Conservation (phyloP, 225 moss, liverwort and hornwort genomes). For the Pleurozium schreberi region DNA sequence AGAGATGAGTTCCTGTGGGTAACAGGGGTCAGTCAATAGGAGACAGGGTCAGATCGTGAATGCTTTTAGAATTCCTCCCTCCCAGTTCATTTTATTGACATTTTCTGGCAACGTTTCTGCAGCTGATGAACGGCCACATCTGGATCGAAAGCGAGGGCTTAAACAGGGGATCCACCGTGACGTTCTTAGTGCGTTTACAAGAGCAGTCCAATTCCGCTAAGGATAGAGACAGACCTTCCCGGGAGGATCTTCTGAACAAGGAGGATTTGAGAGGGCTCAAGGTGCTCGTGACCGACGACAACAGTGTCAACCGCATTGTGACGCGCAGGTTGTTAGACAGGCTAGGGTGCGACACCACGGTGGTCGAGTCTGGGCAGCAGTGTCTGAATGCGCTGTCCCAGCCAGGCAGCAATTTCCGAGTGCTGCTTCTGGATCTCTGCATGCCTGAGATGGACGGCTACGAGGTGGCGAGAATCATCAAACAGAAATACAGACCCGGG, state of each 20-base stretch:
- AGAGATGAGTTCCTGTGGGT: neutral
- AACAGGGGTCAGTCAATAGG: neutral
- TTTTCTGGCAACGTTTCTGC: neutral
- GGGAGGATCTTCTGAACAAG: constrained; percentile 27
- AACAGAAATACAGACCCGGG: constrained; percentile 42
- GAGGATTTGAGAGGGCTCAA: constrained; percentile 42
- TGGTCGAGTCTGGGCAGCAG: constrained; percentile 46
- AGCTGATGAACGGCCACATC: constrained; percentile 60
- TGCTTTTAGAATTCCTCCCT: neutral
- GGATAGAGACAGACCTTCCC: constrained; percentile 27
- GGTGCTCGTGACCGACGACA: constrained; percentile 57
- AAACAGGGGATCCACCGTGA: constrained; percentile 32
- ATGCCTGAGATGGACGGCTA: constrained; percentile 81
- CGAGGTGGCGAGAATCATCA: constrained; percentile 44
- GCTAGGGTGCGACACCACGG: constrained; percentile 38
- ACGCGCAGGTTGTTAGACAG: constrained; percentile 36
- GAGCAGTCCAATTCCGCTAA: constrained; percentile 26
- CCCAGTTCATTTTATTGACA: neutral
- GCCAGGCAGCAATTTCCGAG: constrained; percentile 29
- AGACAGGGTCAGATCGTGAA: neutral
- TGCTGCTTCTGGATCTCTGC: constrained; percentile 50
- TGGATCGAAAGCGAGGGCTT: constrained; percentile 49
- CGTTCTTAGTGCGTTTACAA: constrained; percentile 42
- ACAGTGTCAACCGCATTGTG: constrained; percentile 59
- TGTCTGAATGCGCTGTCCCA: constrained; percentile 34